Evolutionary conservation across 1,284 basidiomycete genomes (phyloP).

Genomic region (Violaceomyces palustris): DNA sequence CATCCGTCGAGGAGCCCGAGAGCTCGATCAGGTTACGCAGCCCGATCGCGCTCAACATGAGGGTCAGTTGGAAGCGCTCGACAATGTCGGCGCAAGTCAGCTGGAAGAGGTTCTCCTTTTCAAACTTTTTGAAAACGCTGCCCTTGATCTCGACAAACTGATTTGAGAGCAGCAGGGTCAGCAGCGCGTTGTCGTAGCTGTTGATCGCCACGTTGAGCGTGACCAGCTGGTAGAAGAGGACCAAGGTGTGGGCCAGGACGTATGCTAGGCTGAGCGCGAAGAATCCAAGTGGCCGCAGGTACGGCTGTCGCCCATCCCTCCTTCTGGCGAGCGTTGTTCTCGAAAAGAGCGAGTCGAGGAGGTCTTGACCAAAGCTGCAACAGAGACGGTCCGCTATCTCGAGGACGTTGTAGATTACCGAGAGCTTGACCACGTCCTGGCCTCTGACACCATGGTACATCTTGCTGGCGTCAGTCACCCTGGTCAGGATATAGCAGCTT

Average conservation of each 20-base stretch:
- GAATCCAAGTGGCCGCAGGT: conserved; percentile 73
- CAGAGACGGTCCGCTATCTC: conserved; percentile 89
- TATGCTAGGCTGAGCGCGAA: conserved; percentile 79
- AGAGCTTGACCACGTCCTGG: conserved; percentile 77
- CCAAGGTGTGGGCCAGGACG: conserved; percentile 73
- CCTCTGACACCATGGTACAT: conserved; percentile 99
- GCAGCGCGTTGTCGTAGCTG: conserved; percentile 91
- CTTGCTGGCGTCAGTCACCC: conserved; percentile 89
- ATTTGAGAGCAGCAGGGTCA: conserved; percentile 91
- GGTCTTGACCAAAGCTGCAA: conserved; percentile 94
- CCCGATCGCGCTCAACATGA: conserved; percentile 88
- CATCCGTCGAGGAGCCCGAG: conserved; percentile 58
- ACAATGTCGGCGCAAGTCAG: conserved; percentile 87
- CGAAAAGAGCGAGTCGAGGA: conserved; percentile 93
- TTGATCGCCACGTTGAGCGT: conserved; percentile 96
- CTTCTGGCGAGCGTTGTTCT: conserved; percentile 72
- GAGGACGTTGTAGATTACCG: conserved; percentile 90
- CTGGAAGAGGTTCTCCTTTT: conserved; percentile 99
- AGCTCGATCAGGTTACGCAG: conserved; percentile 93
- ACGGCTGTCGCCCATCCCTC: conserved; percentile 55
- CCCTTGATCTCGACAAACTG: conserved; percentile 99
- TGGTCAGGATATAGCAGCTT: conserved; percentile 70
- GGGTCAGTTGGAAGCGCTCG: conserved; percentile 84
- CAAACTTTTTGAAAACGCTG: conserved; percentile 97
- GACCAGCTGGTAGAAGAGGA: conserved; percentile 94